Evolutionary conservation across 192 early-diverging fungal genomes (phyloP).

Genomic region (Backusella macrospora): DNA sequence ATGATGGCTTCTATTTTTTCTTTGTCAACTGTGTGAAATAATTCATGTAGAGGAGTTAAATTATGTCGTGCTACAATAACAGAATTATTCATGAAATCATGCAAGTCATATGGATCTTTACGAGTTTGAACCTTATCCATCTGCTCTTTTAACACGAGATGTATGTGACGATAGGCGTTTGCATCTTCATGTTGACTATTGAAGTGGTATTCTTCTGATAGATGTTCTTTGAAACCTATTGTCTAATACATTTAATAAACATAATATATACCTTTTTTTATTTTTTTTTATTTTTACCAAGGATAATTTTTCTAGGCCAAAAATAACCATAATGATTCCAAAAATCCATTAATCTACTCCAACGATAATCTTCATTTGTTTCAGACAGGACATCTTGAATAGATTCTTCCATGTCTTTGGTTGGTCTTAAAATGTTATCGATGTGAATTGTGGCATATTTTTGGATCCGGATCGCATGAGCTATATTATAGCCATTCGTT

Average conservation of each 20-base stretch:
- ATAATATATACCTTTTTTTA: no score
- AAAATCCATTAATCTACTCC: not conserved
- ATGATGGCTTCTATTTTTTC: not conserved
- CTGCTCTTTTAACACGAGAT: not conserved
- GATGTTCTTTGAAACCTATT: not conserved
- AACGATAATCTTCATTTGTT: not conserved
- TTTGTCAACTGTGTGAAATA: not conserved
- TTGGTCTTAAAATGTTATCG: constrained; percentile 21
- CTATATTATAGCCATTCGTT: not conserved
- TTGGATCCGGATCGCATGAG: not conserved
- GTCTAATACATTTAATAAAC: not conserved
- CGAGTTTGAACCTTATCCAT: not conserved
- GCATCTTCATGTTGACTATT: not conserved
- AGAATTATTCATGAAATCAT: constrained; percentile 1
- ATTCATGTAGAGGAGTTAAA: not conserved
- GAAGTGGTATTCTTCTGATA: not conserved
- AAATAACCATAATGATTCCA: constrained; percentile 21
- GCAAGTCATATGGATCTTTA: constrained; percentile 1
- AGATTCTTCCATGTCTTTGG: not conserved
- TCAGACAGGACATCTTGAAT: not conserved
- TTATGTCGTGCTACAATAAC: not conserved
- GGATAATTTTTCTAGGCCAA: constrained; percentile 18
- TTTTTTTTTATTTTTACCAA: constrained; percentile 4
- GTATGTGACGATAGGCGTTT: not conserved
- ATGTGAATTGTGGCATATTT: constrained; percentile 9